These are phyloP conservation scores for Zoysia pacifica DNA, from an alignment of 176 grass and related monocot genomes.

Conservation along the genomic window DNA sequence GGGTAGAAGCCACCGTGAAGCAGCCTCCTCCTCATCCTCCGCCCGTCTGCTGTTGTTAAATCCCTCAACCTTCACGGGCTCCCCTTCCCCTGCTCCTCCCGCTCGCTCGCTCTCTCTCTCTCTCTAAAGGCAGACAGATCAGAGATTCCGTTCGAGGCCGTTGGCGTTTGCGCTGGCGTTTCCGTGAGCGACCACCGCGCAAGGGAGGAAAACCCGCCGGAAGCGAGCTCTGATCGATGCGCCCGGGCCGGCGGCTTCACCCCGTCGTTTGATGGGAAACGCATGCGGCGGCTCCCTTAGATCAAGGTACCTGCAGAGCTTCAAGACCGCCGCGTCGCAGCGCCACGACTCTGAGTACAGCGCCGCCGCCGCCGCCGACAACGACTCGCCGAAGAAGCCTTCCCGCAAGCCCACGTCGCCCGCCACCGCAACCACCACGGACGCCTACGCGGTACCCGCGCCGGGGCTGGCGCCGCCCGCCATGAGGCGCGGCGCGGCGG, in stretches of 20 bases:
- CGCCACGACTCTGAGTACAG: conserved; percentile 46
- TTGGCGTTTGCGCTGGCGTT: conserved; percentile 23
- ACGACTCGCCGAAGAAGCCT: conserved; percentile 54
- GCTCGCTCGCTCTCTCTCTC: background rate
- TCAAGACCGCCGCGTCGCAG: conserved; percentile 53
- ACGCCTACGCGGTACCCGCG: conserved; percentile 36
- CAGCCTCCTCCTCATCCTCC: background rate
- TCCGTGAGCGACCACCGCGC: conserved; percentile 26
- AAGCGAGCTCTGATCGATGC: conserved; percentile 40
- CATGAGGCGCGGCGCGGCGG: conserved; percentile 51
- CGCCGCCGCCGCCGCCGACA: conserved; percentile 52
- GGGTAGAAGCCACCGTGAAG: conserved; percentile 54
- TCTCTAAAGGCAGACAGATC: background rate
- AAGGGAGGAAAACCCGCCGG: background rate
- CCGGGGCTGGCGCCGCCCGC: conserved; percentile 36
- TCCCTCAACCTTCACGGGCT: background rate
- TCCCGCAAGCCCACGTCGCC: conserved; percentile 32
- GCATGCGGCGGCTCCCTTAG: conserved; percentile 76
- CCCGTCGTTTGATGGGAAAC: conserved; percentile 96
- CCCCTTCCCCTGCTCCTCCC: background rate
- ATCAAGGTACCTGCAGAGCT: conserved; percentile 60
- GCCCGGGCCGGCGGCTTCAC: conserved; percentile 35
- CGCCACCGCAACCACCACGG: conserved; percentile 54
- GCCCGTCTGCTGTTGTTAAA: conserved; percentile 29
- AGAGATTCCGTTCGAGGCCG: conserved; percentile 27